Conservation (phyloP, 208 protist species). For the Trypanosoma scelopori region DNA sequence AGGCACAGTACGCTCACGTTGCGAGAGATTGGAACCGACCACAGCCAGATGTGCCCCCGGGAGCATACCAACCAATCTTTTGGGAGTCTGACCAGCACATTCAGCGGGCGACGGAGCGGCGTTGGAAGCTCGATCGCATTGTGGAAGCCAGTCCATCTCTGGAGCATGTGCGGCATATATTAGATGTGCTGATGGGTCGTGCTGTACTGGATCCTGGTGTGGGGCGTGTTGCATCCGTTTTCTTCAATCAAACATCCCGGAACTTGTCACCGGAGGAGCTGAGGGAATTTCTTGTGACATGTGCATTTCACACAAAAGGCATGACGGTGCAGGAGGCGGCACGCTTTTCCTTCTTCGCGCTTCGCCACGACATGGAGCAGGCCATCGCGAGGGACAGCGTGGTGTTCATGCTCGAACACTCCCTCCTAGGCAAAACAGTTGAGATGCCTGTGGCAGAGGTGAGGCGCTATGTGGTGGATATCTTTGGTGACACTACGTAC, state of each 20-base stretch:
- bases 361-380: constrained; percentile 76
- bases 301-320: constrained; percentile 57
- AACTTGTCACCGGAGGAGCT: constrained; percentile 51
- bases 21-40: constrained; percentile 49
- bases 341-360: constrained; percentile 82
- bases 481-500: constrained; percentile 48
- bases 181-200: constrained; percentile 78
- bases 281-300: constrained; percentile 68
- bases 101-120: constrained; percentile 51
- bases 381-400: constrained; percentile 72
- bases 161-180: constrained; percentile 84
- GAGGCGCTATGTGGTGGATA: constrained; percentile 59
- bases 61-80: constrained; percentile 70
- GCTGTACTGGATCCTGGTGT: constrained; percentile 36
- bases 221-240: constrained; percentile 40
- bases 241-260: constrained; percentile 37
- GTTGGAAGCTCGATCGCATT: constrained; percentile 54
- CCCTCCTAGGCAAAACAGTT: constrained; percentile 66
- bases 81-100: constrained; percentile 78
- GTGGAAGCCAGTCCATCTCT: constrained; percentile 56
- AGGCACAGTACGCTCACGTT: constrained; percentile 68
- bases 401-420: constrained; percentile 71
- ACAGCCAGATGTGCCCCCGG: constrained; percentile 49
- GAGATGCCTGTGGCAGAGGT: constrained; percentile 74
- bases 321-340: constrained; percentile 63